A percentile compares a stretch with the other conserved stretches of the same genome.
Evolutionary conservation across 1,284 basidiomycete genomes (phyloP).

Genomic region (Athelia sp.): DNA sequence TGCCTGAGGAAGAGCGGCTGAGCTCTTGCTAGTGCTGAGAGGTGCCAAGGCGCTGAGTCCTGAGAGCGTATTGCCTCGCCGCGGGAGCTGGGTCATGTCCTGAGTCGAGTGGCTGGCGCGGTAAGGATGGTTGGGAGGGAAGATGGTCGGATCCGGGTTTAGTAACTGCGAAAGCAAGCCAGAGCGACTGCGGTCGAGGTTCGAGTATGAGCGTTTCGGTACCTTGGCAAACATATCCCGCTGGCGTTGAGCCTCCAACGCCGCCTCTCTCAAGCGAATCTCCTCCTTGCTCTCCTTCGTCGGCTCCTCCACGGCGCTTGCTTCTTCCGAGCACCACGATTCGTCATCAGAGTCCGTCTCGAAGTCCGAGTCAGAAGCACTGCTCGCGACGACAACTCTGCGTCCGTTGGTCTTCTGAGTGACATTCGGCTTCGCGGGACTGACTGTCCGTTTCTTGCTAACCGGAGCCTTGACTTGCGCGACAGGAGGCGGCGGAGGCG

Average conservation of each 20-base stretch:
- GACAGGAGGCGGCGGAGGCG: too few species aligned
- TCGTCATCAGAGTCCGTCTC: slow-evolving; percentile 48
- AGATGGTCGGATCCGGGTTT: slow-evolving; percentile 60
- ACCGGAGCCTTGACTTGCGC: background rate
- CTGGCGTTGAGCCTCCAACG: slow-evolving; percentile 63
- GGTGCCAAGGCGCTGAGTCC: slow-evolving; percentile 20
- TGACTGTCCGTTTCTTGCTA: background rate
- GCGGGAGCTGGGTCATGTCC: slow-evolving; percentile 37
- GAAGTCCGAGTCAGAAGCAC: slow-evolving; percentile 26
- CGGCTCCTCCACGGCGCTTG: slow-evolving; percentile 31
- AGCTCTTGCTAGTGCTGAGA: slow-evolving; percentile 60
- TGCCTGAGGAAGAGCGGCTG: slow-evolving; percentile 58
- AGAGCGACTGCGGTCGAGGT: slow-evolving; percentile 46
- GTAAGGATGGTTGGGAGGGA: slow-evolving; percentile 58
- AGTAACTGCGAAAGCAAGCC: slow-evolving; percentile 64
- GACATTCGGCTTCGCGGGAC: background rate
- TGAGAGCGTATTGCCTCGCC: slow-evolving; percentile 19
- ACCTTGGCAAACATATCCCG: slow-evolving; percentile 76
- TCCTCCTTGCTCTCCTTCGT: slow-evolving; percentile 23
- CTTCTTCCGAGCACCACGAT: slow-evolving; percentile 52
- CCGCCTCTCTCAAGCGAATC: slow-evolving; percentile 35
- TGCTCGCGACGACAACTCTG: slow-evolving; percentile 18
- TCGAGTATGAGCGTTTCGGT: slow-evolving; percentile 61
- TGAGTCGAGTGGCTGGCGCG: slow-evolving; percentile 42
- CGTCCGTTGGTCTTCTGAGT: background rate